A percentile compares a stretch with the other conserved stretches of the same genome.
Conservation (phyloP, 352 stramenopile species). For the Phytophthora melonis region DNA sequence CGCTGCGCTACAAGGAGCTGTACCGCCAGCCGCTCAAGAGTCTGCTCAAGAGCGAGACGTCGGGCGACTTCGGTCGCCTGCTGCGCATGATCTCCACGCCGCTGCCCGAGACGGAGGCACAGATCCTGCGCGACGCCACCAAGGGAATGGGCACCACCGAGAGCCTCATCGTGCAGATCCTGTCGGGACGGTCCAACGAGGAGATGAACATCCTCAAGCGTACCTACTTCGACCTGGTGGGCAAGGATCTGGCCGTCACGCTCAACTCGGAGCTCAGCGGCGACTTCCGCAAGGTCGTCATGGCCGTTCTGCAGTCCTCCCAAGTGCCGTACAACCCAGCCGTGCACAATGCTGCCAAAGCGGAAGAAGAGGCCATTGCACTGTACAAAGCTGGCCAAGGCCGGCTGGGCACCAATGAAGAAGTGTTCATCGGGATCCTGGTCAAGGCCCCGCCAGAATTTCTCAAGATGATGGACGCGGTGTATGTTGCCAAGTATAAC, state of each 20-base stretch:
- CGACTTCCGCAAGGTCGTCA: constrained; percentile 81
- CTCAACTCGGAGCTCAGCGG: constrained; percentile 76
- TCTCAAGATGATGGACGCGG: constrained; percentile 72
- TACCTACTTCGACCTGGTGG: constrained; percentile 74
- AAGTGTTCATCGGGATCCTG: constrained; percentile 72
- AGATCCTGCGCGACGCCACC: constrained; percentile 72
- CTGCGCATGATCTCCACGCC: constrained; percentile 80
- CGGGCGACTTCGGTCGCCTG: constrained; percentile 74
- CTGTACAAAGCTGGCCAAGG: constrained; percentile 86
- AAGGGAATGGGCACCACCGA: constrained; percentile 81
- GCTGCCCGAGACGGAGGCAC: constrained; percentile 74
- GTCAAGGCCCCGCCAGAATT: constrained; percentile 67
- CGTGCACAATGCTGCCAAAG: constrained; percentile 73
- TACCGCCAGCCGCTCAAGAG: constrained; percentile 64
- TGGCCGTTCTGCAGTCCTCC: constrained; percentile 68
- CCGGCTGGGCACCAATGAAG: constrained; percentile 77
- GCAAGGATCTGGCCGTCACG: constrained; percentile 74
- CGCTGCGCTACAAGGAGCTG: constrained; percentile 75
- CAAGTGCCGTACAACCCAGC: constrained; percentile 63
- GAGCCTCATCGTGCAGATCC: constrained; percentile 72
- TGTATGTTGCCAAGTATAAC: constrained; percentile 83
- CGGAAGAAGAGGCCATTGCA: constrained; percentile 64
- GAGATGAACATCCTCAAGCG: constrained; percentile 86
- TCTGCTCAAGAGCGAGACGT: constrained; percentile 77
- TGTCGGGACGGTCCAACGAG: constrained; percentile 77